A percentile compares a stretch with the other conserved stretches of the same genome.
Evolutionary conservation across 2,329 filamentous ascomycete species (phyloP).

Genomic region (Aspergillus luchuensis): DNA sequence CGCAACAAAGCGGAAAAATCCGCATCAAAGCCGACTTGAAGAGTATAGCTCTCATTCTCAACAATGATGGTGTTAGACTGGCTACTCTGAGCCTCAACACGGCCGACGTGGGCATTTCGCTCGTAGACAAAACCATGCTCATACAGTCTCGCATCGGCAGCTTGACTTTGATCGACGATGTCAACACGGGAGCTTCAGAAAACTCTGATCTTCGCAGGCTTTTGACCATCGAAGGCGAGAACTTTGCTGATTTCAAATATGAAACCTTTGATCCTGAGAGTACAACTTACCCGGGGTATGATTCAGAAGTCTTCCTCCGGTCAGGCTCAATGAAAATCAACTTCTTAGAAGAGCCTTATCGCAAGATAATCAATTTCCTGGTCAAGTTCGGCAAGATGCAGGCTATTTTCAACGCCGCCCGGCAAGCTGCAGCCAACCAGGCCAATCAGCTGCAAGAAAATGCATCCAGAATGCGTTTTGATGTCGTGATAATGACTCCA

Average conservation of each 20-base stretch:
- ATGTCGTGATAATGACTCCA: slow-evolving; percentile 88
- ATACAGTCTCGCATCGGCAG: slow-evolving; percentile 85
- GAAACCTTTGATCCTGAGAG: slow-evolving; percentile 84
- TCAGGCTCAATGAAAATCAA: slow-evolving; percentile 96
- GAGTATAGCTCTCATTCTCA: slow-evolving; percentile 89
- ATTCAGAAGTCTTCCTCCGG: slow-evolving; percentile 84
- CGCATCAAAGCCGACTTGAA: slow-evolving; percentile 92
- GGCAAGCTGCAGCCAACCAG: slow-evolving; percentile 90
- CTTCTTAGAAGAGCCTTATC: slow-evolving; percentile 94
- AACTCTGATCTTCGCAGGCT: slow-evolving; percentile 81
- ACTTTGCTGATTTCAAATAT: slow-evolving; percentile 95
- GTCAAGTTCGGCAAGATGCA: slow-evolving; percentile 99
- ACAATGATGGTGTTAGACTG: slow-evolving; percentile 94
- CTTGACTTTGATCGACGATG: slow-evolving; percentile 85
- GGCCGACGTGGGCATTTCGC: slow-evolving; percentile 85
- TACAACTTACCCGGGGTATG: slow-evolving; percentile 86
- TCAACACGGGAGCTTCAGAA: slow-evolving; percentile 84
- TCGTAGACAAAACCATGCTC: slow-evolving; percentile 82
- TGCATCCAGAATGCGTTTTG: slow-evolving; percentile 88
- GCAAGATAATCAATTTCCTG: slow-evolving; percentile 95
- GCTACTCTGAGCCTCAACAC: slow-evolving; percentile 92
- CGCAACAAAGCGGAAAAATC: slow-evolving; percentile 68
- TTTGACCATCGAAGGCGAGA: slow-evolving; percentile 91
- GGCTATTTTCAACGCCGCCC: slow-evolving; percentile 94
- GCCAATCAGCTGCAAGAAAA: slow-evolving; percentile 91